These are phyloP conservation scores for Pleurotus citrinopileatus DNA, from an alignment of 768 basidiomycete genomes.

Conservation along the genomic window DNA sequence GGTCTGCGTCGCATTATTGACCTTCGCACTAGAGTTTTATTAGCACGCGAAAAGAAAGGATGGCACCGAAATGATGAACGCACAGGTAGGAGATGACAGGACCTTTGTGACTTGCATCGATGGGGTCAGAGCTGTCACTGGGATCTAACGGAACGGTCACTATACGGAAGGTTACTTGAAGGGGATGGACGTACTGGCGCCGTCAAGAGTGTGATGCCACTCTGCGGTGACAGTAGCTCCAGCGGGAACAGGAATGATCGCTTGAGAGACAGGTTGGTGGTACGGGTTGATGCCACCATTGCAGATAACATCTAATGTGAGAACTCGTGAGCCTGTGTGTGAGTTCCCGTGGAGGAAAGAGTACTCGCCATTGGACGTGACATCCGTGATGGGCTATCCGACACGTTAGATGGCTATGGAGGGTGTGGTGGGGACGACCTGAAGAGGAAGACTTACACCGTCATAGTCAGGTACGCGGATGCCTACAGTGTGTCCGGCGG, in stretches of 20 bases:
- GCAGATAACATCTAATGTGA: conserved; percentile 37
- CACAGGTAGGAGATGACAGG: conserved; percentile 32
- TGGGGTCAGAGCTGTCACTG: conserved; percentile 41
- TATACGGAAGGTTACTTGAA: background rate
- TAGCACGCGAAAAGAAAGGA: background rate
- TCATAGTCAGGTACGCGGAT: conserved; percentile 45
- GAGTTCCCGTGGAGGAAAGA: background rate
- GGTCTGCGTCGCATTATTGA: conserved; percentile 40
- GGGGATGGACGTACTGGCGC: conserved; percentile 22
- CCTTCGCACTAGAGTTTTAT: conserved; percentile 35
- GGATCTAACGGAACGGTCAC: conserved; percentile 17
- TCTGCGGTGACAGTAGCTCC: conserved; percentile 53
- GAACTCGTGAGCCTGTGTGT: background rate
- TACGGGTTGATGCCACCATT: conserved; percentile 60
- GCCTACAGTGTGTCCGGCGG: conserved; percentile 37
- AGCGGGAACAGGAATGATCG: conserved; percentile 47
- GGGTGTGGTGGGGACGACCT: background rate
- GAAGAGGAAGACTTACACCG: conserved; percentile 30
- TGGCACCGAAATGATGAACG: conserved; percentile 1
- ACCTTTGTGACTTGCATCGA: conserved; percentile 48
- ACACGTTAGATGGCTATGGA: background rate
- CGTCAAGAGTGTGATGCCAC: conserved; percentile 46
- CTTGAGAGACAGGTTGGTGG: conserved; percentile 41
- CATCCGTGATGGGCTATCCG: conserved; percentile 53
- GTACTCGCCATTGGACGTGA: conserved; percentile 42